A percentile compares a stretch with the other conserved stretches of the same genome.
phyloP scores from a whole-genome alignment of 1,139 yeast species.

The Cylindricascospora bacillispora region DNA sequence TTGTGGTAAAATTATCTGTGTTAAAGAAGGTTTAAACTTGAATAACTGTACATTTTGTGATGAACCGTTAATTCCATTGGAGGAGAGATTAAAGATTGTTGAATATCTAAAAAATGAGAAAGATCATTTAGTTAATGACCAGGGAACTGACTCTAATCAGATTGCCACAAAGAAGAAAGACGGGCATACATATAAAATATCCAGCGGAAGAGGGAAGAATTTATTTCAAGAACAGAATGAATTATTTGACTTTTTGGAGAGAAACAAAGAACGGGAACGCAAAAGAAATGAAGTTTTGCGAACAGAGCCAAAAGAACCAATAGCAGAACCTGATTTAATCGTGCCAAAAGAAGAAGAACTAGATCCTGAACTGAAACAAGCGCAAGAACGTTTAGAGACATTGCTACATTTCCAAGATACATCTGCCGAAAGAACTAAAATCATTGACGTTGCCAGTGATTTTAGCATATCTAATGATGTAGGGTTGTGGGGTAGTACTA shows the following conservation, averaged over 20 bases:
- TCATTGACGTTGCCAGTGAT: conserved; percentile 90
- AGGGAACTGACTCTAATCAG: conserved; percentile 3
- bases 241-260: conserved; percentile 41
- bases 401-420: conserved; percentile 72
- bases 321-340: conserved; percentile 11
- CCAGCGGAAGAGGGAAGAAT: conserved; percentile 45
- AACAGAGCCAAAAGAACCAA: conserved; percentile 20
- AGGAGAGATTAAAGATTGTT: conserved; percentile 50
- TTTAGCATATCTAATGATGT: conserved; percentile 85
- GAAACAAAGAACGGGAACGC: conserved; percentile 22
- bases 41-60: conserved; percentile 86
- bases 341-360: conserved; percentile 30
- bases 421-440: conserved; percentile 79
- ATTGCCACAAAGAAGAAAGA: conserved; percentile 11
- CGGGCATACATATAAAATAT: conserved; percentile 14
- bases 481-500: conserved; percentile 86
- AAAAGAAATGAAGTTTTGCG: conserved; percentile 13
- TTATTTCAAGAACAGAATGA: conserved; percentile 57
- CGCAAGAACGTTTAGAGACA: conserved; percentile 61
- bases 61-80: conserved; percentile 42
- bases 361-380: conserved; percentile 43
- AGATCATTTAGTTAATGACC: conserved; percentile 24
- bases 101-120: conserved; percentile 40
- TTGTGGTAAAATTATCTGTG: conserved; percentile 90
- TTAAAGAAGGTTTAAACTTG: conserved; percentile 60